phyloP scores from a whole-genome alignment of 352 stramenopile genomes.

The Globisporangium cederbergense region DNA sequence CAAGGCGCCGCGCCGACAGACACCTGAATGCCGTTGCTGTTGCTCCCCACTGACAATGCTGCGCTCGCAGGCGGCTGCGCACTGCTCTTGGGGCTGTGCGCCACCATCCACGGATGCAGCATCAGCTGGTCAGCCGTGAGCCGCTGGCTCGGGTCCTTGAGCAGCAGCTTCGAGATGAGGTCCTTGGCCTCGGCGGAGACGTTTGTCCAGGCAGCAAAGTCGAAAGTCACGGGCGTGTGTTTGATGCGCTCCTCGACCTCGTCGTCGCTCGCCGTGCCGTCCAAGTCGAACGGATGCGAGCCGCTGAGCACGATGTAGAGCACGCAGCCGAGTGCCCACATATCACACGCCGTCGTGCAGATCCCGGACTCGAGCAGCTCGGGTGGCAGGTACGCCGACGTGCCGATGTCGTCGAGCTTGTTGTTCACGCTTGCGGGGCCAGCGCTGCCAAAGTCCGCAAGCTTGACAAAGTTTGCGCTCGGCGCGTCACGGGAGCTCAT shows the following conservation, averaged over 20 bases:
- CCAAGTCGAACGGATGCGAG: conserved; percentile 90
- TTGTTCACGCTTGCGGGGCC: conserved; percentile 34
- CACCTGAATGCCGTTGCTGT: conserved; percentile 8
- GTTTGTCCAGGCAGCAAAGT: conserved; percentile 49
- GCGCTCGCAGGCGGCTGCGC: not conserved
- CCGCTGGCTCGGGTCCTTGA: conserved; percentile 77
- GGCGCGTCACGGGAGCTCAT: conserved; percentile 8
- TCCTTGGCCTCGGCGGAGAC: conserved; percentile 89
- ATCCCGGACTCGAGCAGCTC: conserved; percentile 51
- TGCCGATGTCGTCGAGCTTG: conserved; percentile 63
- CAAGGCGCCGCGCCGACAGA: not conserved
- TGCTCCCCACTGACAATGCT: conserved; percentile 11
- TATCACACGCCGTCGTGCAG: conserved; percentile 67
- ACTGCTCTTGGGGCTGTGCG: not conserved
- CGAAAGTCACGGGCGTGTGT: conserved; percentile 44
- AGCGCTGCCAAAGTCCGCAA: conserved; percentile 79
- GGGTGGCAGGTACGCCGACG: conserved; percentile 61
- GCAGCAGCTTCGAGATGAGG: conserved; percentile 85
- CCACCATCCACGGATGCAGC: conserved; percentile 87
- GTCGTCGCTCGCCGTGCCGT: conserved; percentile 77
- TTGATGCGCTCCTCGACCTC: conserved; percentile 84
- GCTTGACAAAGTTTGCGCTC: conserved; percentile 39
- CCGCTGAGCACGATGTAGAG: conserved; percentile 94
- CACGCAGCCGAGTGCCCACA: conserved; percentile 90
- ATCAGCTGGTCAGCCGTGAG: conserved; percentile 89